These are phyloP conservation scores for Fomitopsis serialis DNA, from an alignment of 768 basidiomycete genomes.

Conservation along the genomic window DNA sequence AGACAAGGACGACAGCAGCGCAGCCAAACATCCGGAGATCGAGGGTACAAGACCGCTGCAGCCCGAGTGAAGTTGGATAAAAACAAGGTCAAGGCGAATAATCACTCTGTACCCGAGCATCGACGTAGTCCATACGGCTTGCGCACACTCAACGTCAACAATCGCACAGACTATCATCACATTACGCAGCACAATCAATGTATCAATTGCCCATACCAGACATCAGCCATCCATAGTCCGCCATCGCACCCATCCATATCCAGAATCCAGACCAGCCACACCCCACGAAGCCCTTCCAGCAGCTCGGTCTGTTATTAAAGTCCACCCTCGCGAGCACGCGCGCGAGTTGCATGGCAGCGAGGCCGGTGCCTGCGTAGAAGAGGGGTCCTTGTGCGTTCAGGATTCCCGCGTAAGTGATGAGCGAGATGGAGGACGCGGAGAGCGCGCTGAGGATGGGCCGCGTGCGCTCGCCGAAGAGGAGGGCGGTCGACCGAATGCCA, in stretches of 20 bases:
- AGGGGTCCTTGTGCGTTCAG: slow-evolving; percentile 70
- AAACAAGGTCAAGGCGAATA: no score
- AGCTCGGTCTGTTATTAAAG: slow-evolving; percentile 70
- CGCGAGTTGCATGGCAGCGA: slow-evolving; percentile 72
- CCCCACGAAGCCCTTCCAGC: slow-evolving; percentile 85
- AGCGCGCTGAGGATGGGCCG: slow-evolving; percentile 72
- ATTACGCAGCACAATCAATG: not conserved
- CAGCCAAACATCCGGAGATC: not conserved
- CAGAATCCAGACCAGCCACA: slow-evolving; percentile 88
- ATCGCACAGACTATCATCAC: no score
- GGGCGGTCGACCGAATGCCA: slow-evolving; percentile 91
- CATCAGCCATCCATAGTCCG: slow-evolving; percentile 49
- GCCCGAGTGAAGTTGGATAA: not conserved
- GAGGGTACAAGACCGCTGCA: not conserved
- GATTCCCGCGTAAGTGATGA: slow-evolving; percentile 75
- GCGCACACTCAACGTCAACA: no score
- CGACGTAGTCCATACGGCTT: no score
- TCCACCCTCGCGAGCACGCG: slow-evolving; percentile 73
- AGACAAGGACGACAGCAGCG: not conserved
- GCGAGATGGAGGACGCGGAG: slow-evolving; percentile 64
- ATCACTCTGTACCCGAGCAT: not conserved
- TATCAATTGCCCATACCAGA: not conserved
- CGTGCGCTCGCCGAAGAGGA: slow-evolving; percentile 79
- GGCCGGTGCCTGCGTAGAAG: slow-evolving; percentile 74
- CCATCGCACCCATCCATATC: slow-evolving; percentile 77